Evolutionary conservation across 176 grass and related monocot genomes (phyloP).

Genomic region (Oryza coarctata): DNA sequence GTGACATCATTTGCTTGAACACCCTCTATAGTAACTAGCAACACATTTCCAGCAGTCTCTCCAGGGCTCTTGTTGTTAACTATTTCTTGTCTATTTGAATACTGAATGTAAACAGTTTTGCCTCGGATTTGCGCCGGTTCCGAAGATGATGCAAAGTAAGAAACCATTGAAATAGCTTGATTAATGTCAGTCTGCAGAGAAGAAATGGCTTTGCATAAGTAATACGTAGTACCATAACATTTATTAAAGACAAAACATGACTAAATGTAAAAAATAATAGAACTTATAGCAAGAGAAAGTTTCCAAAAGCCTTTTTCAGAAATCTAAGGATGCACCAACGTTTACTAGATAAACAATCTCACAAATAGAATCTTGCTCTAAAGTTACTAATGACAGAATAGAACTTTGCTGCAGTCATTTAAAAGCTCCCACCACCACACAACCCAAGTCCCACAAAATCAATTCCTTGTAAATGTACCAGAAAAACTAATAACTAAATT

Average conservation of each 20-base stretch:
- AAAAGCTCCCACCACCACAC: background rate
- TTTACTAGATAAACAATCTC: background rate
- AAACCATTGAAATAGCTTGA: constrained; percentile 99
- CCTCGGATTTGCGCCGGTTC: constrained; percentile 95
- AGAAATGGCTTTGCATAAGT: constrained; percentile 21
- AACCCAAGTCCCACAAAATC: background rate
- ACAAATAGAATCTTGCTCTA: background rate
- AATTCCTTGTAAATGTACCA: background rate
- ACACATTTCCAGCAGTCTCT: constrained; percentile 86
- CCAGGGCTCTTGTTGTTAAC: constrained; percentile 81
- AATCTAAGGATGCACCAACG: background rate
- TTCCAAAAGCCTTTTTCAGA: background rate
- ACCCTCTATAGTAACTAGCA: constrained; percentile 96
- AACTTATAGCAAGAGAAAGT: background rate
- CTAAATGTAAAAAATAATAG: background rate
- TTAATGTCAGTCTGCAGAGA: constrained; percentile 73
- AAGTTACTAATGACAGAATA: background rate
- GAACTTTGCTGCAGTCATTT: background rate
- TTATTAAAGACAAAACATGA: background rate
- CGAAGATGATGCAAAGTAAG: constrained; percentile 90
- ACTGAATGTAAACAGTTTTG: constrained; percentile 96
- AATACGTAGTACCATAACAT: background rate
- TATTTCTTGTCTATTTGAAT: constrained; percentile 99
- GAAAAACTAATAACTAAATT: background rate
- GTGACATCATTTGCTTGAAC: constrained; percentile 94